Percentiles rank a stretch among this genome's conserved stretches.
Conservation (phyloP, 1,284 basidiomycete species). For the Rhodotorula sp. region DNA sequence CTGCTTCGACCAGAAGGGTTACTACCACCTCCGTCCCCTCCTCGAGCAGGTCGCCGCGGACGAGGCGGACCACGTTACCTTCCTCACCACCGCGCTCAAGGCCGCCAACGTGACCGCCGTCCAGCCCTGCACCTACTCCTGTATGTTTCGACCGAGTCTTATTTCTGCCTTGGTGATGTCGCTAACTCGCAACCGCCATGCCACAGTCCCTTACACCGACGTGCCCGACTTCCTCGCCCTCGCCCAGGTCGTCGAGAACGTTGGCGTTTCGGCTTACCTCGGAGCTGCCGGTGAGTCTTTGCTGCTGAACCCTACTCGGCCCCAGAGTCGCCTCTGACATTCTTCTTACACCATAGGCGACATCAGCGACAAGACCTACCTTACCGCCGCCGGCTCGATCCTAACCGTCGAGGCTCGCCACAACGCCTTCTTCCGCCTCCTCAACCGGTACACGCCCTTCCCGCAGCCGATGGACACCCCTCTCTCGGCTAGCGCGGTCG, state of each 20-base stretch:
- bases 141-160: neutral
- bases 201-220: slow-evolving; percentile 56
- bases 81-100: slow-evolving; percentile 56
- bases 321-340: neutral
- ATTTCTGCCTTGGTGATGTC: too few relatives aligned
- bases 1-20: slow-evolving; percentile 60
- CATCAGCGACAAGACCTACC: slow-evolving; percentile 19
- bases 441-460: slow-evolving; percentile 15
- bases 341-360: neutral
- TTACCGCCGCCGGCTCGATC: slow-evolving; percentile 52
- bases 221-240: slow-evolving; percentile 58
- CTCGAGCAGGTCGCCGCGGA: slow-evolving; percentile 60
- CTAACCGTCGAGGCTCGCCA: slow-evolving; percentile 49
- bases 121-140: slow-evolving; percentile 58
- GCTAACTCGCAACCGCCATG: too few relatives aligned
- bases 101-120: slow-evolving; percentile 51
- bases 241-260: slow-evolving; percentile 60
- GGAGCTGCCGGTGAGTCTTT: slow-evolving; percentile 41
- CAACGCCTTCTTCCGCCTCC: slow-evolving; percentile 12
- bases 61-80: slow-evolving; percentile 59
- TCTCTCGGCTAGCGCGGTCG: slow-evolving; percentile 33
- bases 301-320: too few relatives aligned
- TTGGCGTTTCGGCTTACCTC: slow-evolving; percentile 59
- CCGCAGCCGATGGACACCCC: slow-evolving; percentile 29
- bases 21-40: slow-evolving; percentile 51